Conservation (phyloP, 1,284 basidiomycete genomes). For the Phaffia rhodozyma region DNA sequence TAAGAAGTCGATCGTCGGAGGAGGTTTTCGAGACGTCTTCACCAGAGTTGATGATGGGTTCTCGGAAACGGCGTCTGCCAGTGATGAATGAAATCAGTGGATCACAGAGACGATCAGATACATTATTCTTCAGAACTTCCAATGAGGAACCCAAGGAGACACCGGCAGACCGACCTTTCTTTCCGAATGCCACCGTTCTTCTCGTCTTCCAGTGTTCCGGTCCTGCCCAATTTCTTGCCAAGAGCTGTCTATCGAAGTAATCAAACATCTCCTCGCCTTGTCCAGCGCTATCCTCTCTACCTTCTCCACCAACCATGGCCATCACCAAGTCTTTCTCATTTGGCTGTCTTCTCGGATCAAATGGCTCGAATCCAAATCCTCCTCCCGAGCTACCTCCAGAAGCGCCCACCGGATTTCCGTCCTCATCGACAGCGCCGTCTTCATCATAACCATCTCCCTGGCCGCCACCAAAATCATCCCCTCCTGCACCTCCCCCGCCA, state of each 20-base stretch:
- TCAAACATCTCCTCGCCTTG: constrained; percentile 56
- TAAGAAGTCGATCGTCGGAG: constrained; percentile 71
- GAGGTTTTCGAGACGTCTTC: constrained; percentile 54
- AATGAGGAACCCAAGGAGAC: neutral
- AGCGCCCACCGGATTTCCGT: constrained; percentile 24
- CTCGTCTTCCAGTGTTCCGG: constrained; percentile 96
- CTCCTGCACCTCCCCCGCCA: constrained; percentile 48
- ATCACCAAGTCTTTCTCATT: constrained; percentile 67
- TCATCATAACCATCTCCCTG: constrained; percentile 33
- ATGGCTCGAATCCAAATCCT: constrained; percentile 52
- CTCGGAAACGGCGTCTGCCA: neutral
- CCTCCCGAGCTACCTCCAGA: constrained; percentile 23
- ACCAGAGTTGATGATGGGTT: neutral
- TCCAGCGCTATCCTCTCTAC: constrained; percentile 29
- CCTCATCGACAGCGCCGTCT: constrained; percentile 39
- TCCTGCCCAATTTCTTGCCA: constrained; percentile 94
- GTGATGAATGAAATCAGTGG: neutral
- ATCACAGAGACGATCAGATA: neutral
- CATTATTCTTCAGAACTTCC: neutral
- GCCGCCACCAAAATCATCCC: constrained; percentile 37
- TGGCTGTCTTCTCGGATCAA: constrained; percentile 61
- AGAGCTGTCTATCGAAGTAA: constrained; percentile 73
- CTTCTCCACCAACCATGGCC: constrained; percentile 55
- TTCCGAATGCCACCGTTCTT: constrained; percentile 47
- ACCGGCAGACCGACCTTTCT: constrained; percentile 43